Conservation (phyloP, 768 basidiomycete genomes). For the Mycena latifolia region DNA sequence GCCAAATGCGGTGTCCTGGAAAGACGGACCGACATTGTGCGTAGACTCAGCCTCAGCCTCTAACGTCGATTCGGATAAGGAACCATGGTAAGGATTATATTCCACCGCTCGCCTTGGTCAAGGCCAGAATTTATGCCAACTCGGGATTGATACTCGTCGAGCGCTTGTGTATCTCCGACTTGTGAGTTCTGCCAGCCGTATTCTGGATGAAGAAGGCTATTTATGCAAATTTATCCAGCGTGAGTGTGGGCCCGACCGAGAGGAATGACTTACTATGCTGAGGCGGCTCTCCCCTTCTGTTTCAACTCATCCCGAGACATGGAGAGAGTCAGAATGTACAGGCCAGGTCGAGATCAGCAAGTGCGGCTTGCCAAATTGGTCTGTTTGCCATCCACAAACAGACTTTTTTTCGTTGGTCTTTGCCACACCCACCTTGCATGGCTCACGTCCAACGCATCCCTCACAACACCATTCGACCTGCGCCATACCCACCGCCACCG, state of each 20-base stretch:
- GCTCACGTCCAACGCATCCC: neutral
- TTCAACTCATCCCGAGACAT: neutral
- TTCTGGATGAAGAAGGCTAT: neutral
- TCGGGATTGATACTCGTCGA: neutral
- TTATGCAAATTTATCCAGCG: neutral
- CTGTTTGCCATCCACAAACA: neutral
- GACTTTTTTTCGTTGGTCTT: neutral
- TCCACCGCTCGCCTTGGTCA: no score
- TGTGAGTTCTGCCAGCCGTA: neutral
- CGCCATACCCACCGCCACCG: no score
- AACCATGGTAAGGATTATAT: no score
- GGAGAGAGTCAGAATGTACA: no score
- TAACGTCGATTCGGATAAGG: no score
- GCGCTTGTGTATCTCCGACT: neutral
- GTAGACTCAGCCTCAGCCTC: no score
- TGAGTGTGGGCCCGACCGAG: neutral
- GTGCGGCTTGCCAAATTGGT: no score
- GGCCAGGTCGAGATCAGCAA: no score
- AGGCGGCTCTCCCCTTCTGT: neutral
- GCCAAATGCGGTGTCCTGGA: no score
- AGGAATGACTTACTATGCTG: neutral
- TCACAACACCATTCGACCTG: no score
- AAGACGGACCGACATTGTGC: no score
- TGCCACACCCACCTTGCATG: neutral
- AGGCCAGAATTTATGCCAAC: no score